Conservation (phyloP, 176 grass and related monocot genomes). For the Oryza punctata region DNA sequence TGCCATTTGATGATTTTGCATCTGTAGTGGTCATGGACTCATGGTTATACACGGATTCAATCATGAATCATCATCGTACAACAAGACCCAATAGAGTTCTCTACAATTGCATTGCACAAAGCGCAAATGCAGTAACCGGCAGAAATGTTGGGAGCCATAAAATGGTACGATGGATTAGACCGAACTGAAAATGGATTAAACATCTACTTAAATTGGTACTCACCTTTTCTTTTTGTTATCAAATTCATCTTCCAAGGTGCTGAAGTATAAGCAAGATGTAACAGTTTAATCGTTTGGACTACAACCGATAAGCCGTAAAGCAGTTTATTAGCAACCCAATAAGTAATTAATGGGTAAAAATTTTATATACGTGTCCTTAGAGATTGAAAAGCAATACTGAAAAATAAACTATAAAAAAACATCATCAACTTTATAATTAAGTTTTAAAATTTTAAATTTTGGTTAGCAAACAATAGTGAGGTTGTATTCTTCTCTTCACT, state of each 20-base stretch:
- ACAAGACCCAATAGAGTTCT: not conserved
- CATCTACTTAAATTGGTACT: not conserved
- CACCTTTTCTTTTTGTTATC: not conserved
- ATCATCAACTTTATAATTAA: no score
- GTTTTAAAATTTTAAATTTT: no score
- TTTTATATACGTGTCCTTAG: no score
- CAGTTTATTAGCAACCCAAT: no score
- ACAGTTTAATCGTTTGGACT: no score
- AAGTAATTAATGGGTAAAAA: no score
- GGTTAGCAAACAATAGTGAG: no score
- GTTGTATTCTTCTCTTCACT: no score
- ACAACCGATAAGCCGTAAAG: no score
- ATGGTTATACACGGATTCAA: not conserved
- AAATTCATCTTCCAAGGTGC: not conserved
- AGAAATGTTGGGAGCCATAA: not conserved
- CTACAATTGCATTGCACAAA: not conserved
- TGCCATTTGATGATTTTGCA: not conserved
- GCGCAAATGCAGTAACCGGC: not conserved
- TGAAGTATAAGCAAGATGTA: no score
- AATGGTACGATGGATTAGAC: not conserved
- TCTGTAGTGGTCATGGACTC: not conserved
- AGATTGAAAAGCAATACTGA: no score
- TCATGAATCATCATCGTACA: not conserved
- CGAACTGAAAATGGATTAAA: not conserved
- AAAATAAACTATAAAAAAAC: no score